A percentile compares a stretch with the other conserved stretches of the same genome.
Evolutionary conservation across 1,284 basidiomycete genomes (phyloP).

Genomic region (Marasmius oreades): DNA sequence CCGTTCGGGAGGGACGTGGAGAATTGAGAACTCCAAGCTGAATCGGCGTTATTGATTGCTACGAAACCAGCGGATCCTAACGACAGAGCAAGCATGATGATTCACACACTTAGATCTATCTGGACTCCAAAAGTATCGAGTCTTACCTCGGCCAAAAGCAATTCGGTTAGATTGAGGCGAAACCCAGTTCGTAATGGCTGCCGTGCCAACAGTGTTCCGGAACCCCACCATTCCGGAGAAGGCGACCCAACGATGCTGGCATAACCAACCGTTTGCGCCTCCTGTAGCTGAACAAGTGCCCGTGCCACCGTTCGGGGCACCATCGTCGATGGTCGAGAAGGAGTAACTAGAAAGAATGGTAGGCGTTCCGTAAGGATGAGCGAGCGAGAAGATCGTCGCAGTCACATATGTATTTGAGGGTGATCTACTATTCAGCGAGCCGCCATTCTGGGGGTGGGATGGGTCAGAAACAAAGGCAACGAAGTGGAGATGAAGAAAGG

Average conservation of each 20-base stretch:
- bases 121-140: conserved; percentile 1
- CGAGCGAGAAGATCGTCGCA: conserved; percentile 61
- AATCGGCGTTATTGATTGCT: conserved; percentile 47
- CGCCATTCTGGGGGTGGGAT: conserved; percentile 36
- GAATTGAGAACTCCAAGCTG: conserved; percentile 39
- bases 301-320: conserved; percentile 49
- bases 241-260: conserved; percentile 61
- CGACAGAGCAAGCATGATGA: neutral
- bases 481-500: neutral
- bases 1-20: conserved; percentile 40
- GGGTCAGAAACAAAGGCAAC: neutral
- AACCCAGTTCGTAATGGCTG: conserved; percentile 51
- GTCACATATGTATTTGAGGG: conserved; percentile 61
- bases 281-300: conserved; percentile 54
- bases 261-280: conserved; percentile 56
- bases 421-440: conserved; percentile 55
- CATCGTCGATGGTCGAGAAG: conserved; percentile 48
- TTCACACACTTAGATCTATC: neutral
- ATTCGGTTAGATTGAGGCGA: conserved; percentile 53
- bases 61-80: conserved; percentile 52
- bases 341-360: conserved; percentile 61
- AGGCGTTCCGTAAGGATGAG: conserved; percentile 65
- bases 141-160: conserved; percentile 58
- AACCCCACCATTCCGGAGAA: conserved; percentile 63
- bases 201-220: conserved; percentile 53